Conservation (phyloP, 1,284 basidiomycete species). For the Sanguinoderma infundibulare region DNA sequence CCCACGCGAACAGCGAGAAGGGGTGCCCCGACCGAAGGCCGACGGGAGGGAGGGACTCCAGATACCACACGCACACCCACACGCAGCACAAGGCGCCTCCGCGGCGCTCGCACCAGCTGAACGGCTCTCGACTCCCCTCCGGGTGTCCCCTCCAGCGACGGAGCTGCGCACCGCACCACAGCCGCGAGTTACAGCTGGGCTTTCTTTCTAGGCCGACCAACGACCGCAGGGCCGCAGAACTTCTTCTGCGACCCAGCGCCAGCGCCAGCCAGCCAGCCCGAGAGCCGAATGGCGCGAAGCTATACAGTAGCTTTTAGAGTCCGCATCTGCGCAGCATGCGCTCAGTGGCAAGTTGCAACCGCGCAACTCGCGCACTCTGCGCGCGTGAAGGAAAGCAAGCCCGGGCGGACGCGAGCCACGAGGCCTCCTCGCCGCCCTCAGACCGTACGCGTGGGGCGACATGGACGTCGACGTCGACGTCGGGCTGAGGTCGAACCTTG, state of each 20-base stretch:
- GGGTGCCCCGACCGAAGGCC: background rate
- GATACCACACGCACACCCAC: background rate
- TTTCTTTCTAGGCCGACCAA: background rate
- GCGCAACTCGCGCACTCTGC: background rate
- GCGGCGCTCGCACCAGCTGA: background rate
- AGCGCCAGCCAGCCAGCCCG: background rate
- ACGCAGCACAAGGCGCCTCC: background rate
- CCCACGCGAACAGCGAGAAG: background rate
- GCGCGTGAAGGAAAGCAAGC: background rate
- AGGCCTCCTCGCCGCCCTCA: background rate
- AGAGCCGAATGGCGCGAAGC: background rate
- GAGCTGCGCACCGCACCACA: slow-evolving; percentile 10
- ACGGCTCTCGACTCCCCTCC: no score
- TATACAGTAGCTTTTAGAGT: background rate
- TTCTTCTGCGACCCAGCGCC: background rate
- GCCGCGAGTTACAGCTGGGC: slow-evolving; percentile 2
- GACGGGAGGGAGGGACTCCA: background rate
- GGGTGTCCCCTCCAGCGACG: background rate
- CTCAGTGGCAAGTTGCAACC: no score
- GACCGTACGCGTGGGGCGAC: no score
- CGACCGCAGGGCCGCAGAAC: background rate
- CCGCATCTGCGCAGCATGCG: background rate
- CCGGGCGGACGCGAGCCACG: background rate
- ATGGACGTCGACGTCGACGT: no score
- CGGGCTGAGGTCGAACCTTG: background rate